A percentile compares a stretch with the other conserved stretches of the same genome.
Evolutionary conservation across 768 basidiomycete species (phyloP).

Genomic region (Multifurca ochricompacta): DNA sequence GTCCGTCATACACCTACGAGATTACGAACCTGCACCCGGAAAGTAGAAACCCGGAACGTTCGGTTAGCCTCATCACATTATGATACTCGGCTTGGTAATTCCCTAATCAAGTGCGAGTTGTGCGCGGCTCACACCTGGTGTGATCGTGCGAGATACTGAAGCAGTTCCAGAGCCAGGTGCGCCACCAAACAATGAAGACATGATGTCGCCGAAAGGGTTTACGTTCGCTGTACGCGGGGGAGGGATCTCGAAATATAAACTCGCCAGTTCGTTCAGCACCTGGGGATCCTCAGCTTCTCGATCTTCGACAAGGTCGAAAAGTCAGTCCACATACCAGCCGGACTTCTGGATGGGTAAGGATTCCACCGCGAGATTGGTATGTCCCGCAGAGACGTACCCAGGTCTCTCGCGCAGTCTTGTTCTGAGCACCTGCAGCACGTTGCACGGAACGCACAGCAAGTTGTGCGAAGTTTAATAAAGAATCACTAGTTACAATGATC

Average conservation of each 20-base stretch:
- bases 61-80: no score
- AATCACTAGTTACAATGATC: slow-evolving; percentile 65
- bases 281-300: slow-evolving; percentile 26
- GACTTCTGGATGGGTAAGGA: slow-evolving; percentile 52
- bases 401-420: slow-evolving; percentile 64
- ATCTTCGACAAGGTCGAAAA: neutral
- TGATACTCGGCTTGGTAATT: no score
- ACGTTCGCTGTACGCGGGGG: slow-evolving; percentile 60
- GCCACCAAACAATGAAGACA: slow-evolving; percentile 85
- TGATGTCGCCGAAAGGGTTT: slow-evolving; percentile 83
- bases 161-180: slow-evolving; percentile 22
- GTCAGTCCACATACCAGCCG: slow-evolving; percentile 27
- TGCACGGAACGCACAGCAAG: slow-evolving; percentile 86
- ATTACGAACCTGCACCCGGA: no score
- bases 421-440: slow-evolving; percentile 72
- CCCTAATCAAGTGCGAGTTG: slow-evolving; percentile 8
- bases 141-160: slow-evolving; percentile 7
- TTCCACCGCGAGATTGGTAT: slow-evolving; percentile 66
- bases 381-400: slow-evolving; percentile 84
- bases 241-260: slow-evolving; percentile 81
- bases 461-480: slow-evolving; percentile 82
- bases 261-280: slow-evolving; percentile 61
- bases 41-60: no score
- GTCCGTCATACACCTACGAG: no score
- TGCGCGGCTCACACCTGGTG: neutral